Base-by-base conservation (phyloP, 2,329 filamentous ascomycete genomes). In the Aspergillus viridinutans region DNA sequence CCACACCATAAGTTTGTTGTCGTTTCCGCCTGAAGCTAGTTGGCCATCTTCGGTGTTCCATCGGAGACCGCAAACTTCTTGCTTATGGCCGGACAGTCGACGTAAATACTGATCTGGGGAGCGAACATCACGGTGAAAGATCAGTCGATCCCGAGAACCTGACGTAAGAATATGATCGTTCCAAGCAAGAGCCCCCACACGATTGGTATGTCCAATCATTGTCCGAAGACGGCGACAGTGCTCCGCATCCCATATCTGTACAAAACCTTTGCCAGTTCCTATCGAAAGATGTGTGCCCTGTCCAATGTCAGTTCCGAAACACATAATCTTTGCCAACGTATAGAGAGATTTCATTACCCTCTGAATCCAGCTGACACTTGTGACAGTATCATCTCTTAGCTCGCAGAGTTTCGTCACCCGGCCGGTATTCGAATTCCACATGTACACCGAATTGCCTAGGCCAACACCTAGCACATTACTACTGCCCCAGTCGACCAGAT, bases 1-100 rank as follows among this genome's bases (percentile, higher is more conserved):
- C 94, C 94, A 99, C 25, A 99, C 92, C 84, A 97, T 94, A 49
- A 99, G 82, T 72, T 97, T 97, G 78, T 99, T 99, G 78, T 99
- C 94, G 74, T 99, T 99, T 5, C 94, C 94, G 51, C 94, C 94
- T 55, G 90, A 96, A 12, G 94, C 94, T 26, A 99, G 82, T 72
- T 99, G 94, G 4, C 92, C 90, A 67, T 97, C 93, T 65, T 97
- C 92, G 56, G 90, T 90, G 68, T 99, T 99, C 94, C 94, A 99
- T 67, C 92, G 92, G 52, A 99, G 78, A 8, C 94, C 94, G 71
- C 94, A 99, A 12, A 99, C 91, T 76, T 99, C 94, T 76, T 99
- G 94, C 74, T 97, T 99, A 75, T 99, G 94, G 7, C 94, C 94
- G 7, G 91, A 87, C 3, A 99, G 81, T 68, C 92, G 92, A 57